These are phyloP conservation scores for Russula virescens DNA, from an alignment of 768 basidiomycete species.

Conservation along the genomic window DNA sequence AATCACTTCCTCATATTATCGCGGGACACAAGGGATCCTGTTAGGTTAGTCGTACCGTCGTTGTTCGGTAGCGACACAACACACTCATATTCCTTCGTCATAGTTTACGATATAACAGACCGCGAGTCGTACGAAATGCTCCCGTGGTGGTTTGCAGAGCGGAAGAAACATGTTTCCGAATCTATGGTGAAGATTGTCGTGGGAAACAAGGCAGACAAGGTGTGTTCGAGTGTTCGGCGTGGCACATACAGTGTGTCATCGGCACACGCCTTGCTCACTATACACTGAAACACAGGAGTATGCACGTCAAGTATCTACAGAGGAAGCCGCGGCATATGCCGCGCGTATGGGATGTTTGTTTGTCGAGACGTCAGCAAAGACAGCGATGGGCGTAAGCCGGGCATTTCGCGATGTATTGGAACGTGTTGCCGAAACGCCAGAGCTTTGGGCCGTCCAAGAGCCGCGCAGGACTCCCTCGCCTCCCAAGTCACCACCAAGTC, in stretches of 20 bases:
- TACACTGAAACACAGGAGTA: slow-evolving; percentile 61
- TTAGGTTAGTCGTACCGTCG: slow-evolving; percentile 44
- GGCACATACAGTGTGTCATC: too few species aligned
- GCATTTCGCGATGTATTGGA: slow-evolving; percentile 73
- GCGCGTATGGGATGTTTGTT: slow-evolving; percentile 77
- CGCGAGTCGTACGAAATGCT: slow-evolving; percentile 90
- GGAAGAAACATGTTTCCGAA: slow-evolving; percentile 87
- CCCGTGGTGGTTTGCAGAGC: slow-evolving; percentile 87
- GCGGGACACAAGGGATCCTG: slow-evolving; percentile 79
- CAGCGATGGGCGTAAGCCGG: slow-evolving; percentile 72
- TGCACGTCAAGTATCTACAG: slow-evolving; percentile 76
- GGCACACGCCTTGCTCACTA: not conserved
- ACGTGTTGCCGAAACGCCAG: slow-evolving; percentile 76
- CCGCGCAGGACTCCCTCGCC: slow-evolving; percentile 24
- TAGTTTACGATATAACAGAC: slow-evolving; percentile 94
- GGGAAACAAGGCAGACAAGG: slow-evolving; percentile 93
- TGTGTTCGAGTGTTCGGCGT: slow-evolving; percentile 22
- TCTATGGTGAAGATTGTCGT: slow-evolving; percentile 94
- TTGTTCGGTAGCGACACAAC: not conserved
- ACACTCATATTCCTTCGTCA: not conserved
- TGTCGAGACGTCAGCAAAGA: slow-evolving; percentile 91
- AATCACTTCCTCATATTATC: slow-evolving; percentile 91
- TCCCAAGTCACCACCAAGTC: slow-evolving; percentile 4
- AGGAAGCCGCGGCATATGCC: slow-evolving; percentile 78
- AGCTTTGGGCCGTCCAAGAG: slow-evolving; percentile 53